These are phyloP conservation scores for Coprinopsis marcescibilis DNA, from an alignment of 768 basidiomycete genomes.

Conservation along the genomic window DNA sequence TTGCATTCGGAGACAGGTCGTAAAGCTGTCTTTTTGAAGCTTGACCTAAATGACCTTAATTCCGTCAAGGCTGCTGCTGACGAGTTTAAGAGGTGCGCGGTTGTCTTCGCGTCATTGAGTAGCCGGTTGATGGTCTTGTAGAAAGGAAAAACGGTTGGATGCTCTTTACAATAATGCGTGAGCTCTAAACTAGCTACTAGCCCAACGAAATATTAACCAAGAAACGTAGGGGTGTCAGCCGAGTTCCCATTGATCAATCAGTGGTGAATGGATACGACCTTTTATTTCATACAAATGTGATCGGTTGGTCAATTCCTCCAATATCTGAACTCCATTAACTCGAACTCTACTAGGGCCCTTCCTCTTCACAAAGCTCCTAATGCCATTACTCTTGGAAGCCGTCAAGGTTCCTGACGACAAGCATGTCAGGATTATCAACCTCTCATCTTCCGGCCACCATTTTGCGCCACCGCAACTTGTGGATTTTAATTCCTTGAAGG, in stretches of 20 bases:
- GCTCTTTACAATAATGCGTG: conserved; percentile 46
- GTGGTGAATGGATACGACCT: conserved; percentile 55
- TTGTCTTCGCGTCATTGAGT: conserved; percentile 20
- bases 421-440: conserved; percentile 32
- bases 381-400: conserved; percentile 32
- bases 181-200: conserved; percentile 1
- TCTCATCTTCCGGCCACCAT: conserved; percentile 29
- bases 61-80: conserved; percentile 34
- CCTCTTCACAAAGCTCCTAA: conserved; percentile 46
- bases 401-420: conserved; percentile 24
- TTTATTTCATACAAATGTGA: conserved; percentile 50
- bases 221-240: conserved; percentile 38
- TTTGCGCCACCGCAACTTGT: conserved; percentile 19
- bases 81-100: conserved; percentile 37
- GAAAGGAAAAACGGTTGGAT: conserved; percentile 38
- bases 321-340: conserved; percentile 7
- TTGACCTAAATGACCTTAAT: conserved; percentile 38
- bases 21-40: conserved; percentile 33
- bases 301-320: conserved; percentile 27
- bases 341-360: conserved; percentile 45
- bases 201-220: conserved; percentile 13
- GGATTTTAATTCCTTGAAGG: conserved; percentile 33
- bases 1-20: conserved; percentile 46
- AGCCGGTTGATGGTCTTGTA: conserved; percentile 8
- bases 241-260: conserved; percentile 34